Conservation (phyloP, 257 asterid genomes). For the Penstemon davidsonii region DNA sequence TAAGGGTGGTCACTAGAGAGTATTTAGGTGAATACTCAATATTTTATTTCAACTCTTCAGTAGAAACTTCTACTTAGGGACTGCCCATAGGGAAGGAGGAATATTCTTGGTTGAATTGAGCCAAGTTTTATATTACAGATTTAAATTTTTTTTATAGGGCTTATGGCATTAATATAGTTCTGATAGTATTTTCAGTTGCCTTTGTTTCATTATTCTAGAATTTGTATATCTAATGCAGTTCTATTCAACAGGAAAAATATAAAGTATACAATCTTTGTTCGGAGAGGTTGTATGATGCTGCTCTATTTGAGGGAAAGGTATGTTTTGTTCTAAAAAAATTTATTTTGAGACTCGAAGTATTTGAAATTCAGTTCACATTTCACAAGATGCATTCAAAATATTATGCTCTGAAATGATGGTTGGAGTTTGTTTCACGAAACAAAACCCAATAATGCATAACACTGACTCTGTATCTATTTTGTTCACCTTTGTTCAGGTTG, state of each 20-base stretch:
- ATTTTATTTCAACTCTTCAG: slow-evolving; percentile 4
- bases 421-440: slow-evolving; percentile 5
- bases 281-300: slow-evolving; percentile 93
- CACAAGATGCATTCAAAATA: slow-evolving; percentile 13
- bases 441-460: not conserved
- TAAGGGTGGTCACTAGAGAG: not conserved
- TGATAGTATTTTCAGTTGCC: not conserved
- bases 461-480: slow-evolving; percentile 23
- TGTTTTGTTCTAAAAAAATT: slow-evolving; percentile 14
- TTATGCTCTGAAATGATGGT: slow-evolving; percentile 12
- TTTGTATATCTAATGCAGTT: slow-evolving; percentile 9
- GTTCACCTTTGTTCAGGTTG: slow-evolving; percentile 66
- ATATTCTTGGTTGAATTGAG: slow-evolving; percentile 21
- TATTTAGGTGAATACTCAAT: not conserved
- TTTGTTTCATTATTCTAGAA: slow-evolving; percentile 5
- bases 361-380: slow-evolving; percentile 20
- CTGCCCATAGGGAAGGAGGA: slow-evolving; percentile 6
- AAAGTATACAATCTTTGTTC: slow-evolving; percentile 98
- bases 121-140: not conserved
- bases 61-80: slow-evolving; percentile 16
- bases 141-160: slow-evolving; percentile 3
- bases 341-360: slow-evolving; percentile 6
- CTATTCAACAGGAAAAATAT: slow-evolving; percentile 73
- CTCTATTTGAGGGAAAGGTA: slow-evolving; percentile 96
- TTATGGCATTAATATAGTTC: slow-evolving; percentile 18